A percentile compares a stretch with the other conserved stretches of the same genome.
Evolutionary conservation across 2,329 filamentous ascomycete species (phyloP).

Genomic region (Fusarium sp.): DNA sequence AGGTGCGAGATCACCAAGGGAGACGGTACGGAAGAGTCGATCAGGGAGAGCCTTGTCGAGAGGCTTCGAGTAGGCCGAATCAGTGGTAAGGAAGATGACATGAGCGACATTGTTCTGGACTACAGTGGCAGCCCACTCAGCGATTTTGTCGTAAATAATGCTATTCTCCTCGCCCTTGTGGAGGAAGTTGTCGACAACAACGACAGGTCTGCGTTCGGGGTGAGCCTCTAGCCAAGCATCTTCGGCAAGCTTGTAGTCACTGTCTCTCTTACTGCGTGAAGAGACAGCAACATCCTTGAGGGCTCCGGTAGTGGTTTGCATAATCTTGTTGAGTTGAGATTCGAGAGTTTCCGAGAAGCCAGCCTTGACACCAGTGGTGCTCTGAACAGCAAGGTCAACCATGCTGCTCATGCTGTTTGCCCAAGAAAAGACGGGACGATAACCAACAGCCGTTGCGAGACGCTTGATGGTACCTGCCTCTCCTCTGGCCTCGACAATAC

Average conservation of each 20-base stretch:
- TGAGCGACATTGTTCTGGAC: conserved; percentile 92
- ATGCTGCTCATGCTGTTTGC: conserved; percentile 94
- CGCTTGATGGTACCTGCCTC: conserved; percentile 87
- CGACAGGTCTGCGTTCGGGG: conserved; percentile 82
- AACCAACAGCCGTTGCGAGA: conserved; percentile 86
- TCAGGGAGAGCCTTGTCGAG: conserved; percentile 89
- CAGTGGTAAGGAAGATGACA: conserved; percentile 92
- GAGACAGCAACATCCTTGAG: conserved; percentile 82
- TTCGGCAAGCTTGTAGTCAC: conserved; percentile 77
- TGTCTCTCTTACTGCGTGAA: conserved; percentile 76
- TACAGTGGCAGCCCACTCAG: conserved; percentile 89
- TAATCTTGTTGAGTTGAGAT: conserved; percentile 88
- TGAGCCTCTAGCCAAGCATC: conserved; percentile 93
- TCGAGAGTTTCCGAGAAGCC: conserved; percentile 95
- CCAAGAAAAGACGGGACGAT: conserved; percentile 94
- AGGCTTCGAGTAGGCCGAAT: conserved; percentile 88
- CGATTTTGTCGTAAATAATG: conserved; percentile 81
- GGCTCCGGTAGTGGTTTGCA: conserved; percentile 83
- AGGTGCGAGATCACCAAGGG: conserved; percentile 86
- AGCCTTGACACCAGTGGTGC: conserved; percentile 92
- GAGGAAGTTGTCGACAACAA: conserved; percentile 92
- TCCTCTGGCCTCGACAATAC: conserved; percentile 88
- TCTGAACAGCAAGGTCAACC: conserved; percentile 91
- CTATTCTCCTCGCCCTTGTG: conserved; percentile 76
- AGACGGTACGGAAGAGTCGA: conserved; percentile 87